Base-by-base conservation (phyloP, 2,329 filamentous ascomycete species). In the Colletotrichum sublineola region DNA sequence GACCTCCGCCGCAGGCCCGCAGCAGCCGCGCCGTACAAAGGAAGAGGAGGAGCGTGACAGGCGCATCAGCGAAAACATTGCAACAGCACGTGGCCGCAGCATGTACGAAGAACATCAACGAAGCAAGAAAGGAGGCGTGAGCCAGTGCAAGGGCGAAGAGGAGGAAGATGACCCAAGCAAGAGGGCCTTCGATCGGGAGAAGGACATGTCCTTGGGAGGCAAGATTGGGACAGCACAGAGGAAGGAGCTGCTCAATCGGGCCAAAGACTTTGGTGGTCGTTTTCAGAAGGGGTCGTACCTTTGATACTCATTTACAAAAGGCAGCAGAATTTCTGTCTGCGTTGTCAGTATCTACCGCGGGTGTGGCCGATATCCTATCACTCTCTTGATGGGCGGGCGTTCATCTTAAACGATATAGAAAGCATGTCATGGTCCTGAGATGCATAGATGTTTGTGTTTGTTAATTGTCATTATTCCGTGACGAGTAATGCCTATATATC, bases 141-240 rank as follows among this genome's bases (percentile, higher is more conserved):
- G 29, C 63, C 68, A 8, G 62, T 77, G 73, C 68, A 83, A 83
- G 74, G 82, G 79, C 8, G 85, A 88, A 24, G 90, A 91, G 74
- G 90, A 94, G 74, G 94, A 96, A 31, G 96, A 98, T 82, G 95
- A 98, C 79, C 96, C 96, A 0, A 97, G 94, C 81, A 92, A 93
- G 82, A 87, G 96, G 73, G 92, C 90, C 0, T 98, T 98, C 82
- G 94, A 98, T 83, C 88, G 91, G 74, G 94, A 98, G 81, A 98
- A 98, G 84, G 96, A 98, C 81, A 97, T 98, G 90, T 92, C 90
- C 50, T 84, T 94, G 2, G 92, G 92, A 11, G 89, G 90, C 24
- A 90, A 89, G 77, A 90, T 98, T 65, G 92, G 91, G 36, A 85
- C 91, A 75, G 87, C 91, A 46, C 91, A 97, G 84, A 90, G 92